phyloP scores from a whole-genome alignment of 495 filamentous ascomycete species.

The Neurospora cerealis region DNA sequence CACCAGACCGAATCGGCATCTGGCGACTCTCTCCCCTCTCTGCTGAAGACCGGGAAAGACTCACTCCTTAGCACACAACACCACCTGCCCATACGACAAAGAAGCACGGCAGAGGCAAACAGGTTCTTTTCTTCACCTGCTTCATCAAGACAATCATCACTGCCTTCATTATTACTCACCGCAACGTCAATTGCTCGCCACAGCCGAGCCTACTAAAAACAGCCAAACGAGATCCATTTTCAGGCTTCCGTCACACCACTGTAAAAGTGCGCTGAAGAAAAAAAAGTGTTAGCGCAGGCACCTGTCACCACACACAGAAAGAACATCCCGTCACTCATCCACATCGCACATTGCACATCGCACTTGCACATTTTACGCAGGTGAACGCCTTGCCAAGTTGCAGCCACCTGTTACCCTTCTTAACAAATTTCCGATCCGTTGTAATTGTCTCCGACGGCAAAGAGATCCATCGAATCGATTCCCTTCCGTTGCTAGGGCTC shows the following conservation, averaged over 20 bases:
- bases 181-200: neutral
- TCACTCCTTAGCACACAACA: neutral
- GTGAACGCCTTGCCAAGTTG: conserved; percentile 28
- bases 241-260: conserved; percentile 31
- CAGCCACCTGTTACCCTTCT: conserved; percentile 32
- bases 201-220: neutral
- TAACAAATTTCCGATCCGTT: neutral
- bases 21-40: neutral
- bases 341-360: neutral
- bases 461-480: neutral
- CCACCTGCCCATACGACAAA: neutral
- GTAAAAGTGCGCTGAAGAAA: neutral
- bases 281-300: neutral
- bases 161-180: neutral
- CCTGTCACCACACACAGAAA: neutral
- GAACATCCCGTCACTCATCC: neutral
- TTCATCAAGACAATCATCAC: neutral
- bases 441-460: conserved; percentile 20
- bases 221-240: conserved; percentile 21
- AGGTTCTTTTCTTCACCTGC: neutral
- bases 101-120: neutral
- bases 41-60: neutral
- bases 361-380: neutral
- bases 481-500: neutral
- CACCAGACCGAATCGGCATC: neutral